A percentile compares a stretch with the other conserved stretches of the same genome.
These are phyloP conservation scores for Pythium dissimile DNA, from an alignment of 352 stramenopile genomes.

Conservation along the genomic window DNA sequence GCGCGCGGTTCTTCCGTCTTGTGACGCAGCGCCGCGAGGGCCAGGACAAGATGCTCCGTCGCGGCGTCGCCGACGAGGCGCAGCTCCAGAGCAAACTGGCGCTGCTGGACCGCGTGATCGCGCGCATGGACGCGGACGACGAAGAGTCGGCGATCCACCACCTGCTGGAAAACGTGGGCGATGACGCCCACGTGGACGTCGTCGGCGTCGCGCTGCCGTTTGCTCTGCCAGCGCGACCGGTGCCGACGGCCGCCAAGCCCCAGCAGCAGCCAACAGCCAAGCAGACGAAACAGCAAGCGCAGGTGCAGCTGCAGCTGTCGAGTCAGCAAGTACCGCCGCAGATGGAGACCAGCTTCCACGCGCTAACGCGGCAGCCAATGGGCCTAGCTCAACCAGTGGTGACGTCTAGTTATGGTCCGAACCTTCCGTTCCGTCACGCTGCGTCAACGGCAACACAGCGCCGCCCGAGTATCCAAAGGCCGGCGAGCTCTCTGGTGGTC, in stretches of 20 bases:
- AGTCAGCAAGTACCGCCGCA: too few species aligned
- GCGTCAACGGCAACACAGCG: neutral
- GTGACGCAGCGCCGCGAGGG: slow-evolving; percentile 16
- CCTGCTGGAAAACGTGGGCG: slow-evolving; percentile 3
- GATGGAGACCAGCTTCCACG: too few species aligned
- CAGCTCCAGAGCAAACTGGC: slow-evolving; percentile 12
- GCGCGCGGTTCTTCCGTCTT: slow-evolving; percentile 17
- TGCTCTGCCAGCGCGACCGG: neutral
- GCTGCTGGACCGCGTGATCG: slow-evolving; percentile 15
- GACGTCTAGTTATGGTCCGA: too few species aligned
- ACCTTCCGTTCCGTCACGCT: too few species aligned
- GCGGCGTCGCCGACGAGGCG: neutral
- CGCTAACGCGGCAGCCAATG: too few species aligned
- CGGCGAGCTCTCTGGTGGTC: neutral
- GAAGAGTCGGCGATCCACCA: slow-evolving; percentile 7
- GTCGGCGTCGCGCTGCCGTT: neutral
- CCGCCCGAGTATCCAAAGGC: neutral
- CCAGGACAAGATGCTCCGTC: slow-evolving; percentile 17
- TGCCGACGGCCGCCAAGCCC: neutral
- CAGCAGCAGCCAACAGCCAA: neutral
- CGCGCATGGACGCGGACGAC: slow-evolving; percentile 10
- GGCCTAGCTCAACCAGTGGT: too few species aligned
- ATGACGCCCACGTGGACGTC: neutral
- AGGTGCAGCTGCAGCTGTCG: neutral
- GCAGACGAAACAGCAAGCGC: neutral